phyloP scores from a whole-genome alignment of 805 yeast species.

The Dipodascus albidus region DNA sequence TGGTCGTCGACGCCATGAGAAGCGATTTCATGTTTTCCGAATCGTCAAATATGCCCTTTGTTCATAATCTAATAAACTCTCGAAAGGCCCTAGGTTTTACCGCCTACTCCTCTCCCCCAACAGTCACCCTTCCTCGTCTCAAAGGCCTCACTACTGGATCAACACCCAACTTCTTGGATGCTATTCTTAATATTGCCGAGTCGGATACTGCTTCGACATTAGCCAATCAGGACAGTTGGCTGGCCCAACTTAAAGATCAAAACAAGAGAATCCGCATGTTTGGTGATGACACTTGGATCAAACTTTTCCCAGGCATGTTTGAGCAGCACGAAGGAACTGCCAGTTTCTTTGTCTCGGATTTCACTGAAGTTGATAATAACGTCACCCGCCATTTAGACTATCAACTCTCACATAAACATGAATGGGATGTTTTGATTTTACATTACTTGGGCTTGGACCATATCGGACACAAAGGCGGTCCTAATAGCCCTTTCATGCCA shows the following conservation, averaged over 20 bases:
- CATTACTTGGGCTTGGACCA: constrained; percentile 95
- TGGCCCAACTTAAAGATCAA: constrained; percentile 44
- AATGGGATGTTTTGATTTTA: constrained; percentile 79
- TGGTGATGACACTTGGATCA: constrained; percentile 98
- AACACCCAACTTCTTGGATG: constrained; percentile 88
- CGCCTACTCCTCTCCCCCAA: constrained; percentile 88
- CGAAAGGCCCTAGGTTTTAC: constrained; percentile 83
- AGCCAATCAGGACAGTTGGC: constrained; percentile 77
- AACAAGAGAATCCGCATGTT: constrained; percentile 57
- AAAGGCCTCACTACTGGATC: constrained; percentile 94
- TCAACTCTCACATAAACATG: constrained; percentile 19
- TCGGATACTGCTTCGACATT: constrained; percentile 65
- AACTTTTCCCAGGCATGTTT: constrained; percentile 68
- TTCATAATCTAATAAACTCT: constrained; percentile 49
- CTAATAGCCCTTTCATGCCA: constrained; percentile 68
- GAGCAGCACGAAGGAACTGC: constrained; percentile 71
- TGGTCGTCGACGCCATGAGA: constrained; percentile 90
- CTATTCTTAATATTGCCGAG: constrained; percentile 87
- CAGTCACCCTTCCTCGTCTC: constrained; percentile 88
- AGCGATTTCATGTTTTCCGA: constrained; percentile 69
- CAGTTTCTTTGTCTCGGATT: constrained; percentile 91
- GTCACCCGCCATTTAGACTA: constrained; percentile 75
- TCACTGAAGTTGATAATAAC: constrained; percentile 84
- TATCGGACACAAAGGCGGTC: constrained; percentile 96
- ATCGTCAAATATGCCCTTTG: constrained; percentile 50